These are phyloP conservation scores for Geotrichum fermentans DNA, from an alignment of 1,139 yeast species.

Conservation along the genomic window DNA sequence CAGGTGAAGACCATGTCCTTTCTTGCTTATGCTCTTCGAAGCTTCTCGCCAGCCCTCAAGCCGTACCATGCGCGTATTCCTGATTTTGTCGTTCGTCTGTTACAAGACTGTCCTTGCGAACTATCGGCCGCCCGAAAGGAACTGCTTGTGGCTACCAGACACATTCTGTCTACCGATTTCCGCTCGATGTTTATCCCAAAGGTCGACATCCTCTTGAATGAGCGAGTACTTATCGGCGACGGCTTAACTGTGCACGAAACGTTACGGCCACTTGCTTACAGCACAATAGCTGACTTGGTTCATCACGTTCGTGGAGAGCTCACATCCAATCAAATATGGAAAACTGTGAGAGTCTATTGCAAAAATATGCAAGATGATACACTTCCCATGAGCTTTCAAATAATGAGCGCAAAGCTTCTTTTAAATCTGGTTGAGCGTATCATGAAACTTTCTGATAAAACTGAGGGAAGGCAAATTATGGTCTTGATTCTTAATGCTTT, in stretches of 20 bases:
- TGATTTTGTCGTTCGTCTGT: conserved; percentile 72
- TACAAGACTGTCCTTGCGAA: conserved; percentile 97
- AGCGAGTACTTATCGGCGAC: conserved; percentile 81
- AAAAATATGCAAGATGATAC: conserved; percentile 75
- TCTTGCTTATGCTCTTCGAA: conserved; percentile 86
- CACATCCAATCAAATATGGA: conserved; percentile 79
- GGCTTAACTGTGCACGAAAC: conserved; percentile 91
- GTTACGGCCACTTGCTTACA: conserved; percentile 80
- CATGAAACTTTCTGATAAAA: conserved; percentile 72
- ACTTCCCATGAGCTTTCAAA: conserved; percentile 85
- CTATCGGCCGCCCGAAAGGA: conserved; percentile 89
- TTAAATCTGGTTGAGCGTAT: conserved; percentile 85
- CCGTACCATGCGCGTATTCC: conserved; percentile 73
- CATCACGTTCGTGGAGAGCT: conserved; percentile 87
- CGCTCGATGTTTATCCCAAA: conserved; percentile 79
- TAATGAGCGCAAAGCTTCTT: conserved; percentile 91
- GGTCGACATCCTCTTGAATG: conserved; percentile 78
- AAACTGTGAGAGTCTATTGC: conserved; percentile 80
- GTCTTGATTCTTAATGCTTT: conserved; percentile 71
- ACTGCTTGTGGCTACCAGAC: conserved; percentile 88
- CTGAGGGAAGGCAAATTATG: conserved; percentile 77
- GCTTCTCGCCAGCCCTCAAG: conserved; percentile 62
- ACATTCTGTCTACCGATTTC: conserved; percentile 84
- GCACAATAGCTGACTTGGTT: conserved; percentile 92
- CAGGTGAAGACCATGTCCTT: conserved; percentile 97